Conservation (phyloP, 352 stramenopile genomes). For the Pelagophyceae sp. region DNA sequence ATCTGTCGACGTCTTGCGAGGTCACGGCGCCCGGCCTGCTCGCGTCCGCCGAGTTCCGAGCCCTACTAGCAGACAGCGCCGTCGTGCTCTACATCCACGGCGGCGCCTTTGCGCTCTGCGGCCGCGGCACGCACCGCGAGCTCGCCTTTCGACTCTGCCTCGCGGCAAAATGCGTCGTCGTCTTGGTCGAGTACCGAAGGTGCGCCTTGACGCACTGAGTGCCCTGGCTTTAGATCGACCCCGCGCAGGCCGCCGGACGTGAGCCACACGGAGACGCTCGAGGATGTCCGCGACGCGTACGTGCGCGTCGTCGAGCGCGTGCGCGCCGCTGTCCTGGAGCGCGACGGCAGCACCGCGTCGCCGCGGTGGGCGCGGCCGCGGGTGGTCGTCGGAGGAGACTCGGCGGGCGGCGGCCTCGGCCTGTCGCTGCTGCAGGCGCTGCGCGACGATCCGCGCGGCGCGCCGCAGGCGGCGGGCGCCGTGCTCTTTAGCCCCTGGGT, state of each 20-base stretch:
- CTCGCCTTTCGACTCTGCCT: not conserved
- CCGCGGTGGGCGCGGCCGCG: not conserved
- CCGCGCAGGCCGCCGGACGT: conserved; percentile 11
- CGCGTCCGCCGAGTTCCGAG: not conserved
- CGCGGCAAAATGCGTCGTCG: not conserved
- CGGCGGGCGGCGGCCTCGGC: conserved; percentile 8
- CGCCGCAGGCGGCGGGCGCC: not conserved
- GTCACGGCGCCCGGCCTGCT: not conserved
- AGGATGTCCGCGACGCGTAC: conserved; percentile 5
- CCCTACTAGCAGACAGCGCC: not conserved
- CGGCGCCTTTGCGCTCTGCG: conserved; percentile 7
- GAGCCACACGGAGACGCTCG: not conserved
- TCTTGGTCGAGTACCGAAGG: conserved; percentile 7
- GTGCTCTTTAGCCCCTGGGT: conserved; percentile 2
- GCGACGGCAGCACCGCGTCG: not conserved
- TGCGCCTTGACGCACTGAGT: no score
- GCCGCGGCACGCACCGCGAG: conserved; percentile 17
- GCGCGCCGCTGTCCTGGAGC: no score
- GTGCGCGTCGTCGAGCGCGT: not conserved
- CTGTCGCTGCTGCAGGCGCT: not conserved
- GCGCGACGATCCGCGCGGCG: not conserved
- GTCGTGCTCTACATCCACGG: not conserved
- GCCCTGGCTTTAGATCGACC: no score
- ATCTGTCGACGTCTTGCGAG: not conserved
- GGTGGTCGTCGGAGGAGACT: conserved; percentile 2